phyloP scores from a whole-genome alignment of 2,329 filamentous ascomycete genomes.

The Fusarium pseudoanthophilum region DNA sequence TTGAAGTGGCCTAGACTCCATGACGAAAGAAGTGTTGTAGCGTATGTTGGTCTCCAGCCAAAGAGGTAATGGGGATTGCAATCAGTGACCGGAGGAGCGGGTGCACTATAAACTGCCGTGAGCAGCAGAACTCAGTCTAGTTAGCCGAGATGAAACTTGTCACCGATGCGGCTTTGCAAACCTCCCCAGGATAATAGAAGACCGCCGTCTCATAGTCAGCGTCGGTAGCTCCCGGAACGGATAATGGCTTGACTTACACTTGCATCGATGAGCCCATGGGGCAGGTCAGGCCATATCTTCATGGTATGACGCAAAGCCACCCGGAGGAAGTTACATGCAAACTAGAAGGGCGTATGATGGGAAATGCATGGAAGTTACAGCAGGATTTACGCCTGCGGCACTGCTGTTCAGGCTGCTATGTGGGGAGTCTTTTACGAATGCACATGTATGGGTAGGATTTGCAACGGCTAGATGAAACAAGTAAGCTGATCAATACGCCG shows the following conservation, averaged over 20 bases:
- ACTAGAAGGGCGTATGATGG: background rate
- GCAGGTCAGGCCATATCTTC: background rate
- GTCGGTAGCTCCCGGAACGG: background rate
- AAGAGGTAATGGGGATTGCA: background rate
- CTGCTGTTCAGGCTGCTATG: background rate
- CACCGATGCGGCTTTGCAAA: background rate
- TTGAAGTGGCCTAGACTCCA: background rate
- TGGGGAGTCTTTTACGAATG: background rate
- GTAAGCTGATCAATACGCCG: background rate
- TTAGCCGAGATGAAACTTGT: background rate
- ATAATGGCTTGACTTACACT: background rate
- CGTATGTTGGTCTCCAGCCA: background rate
- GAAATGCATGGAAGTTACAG: background rate
- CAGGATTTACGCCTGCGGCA: background rate
- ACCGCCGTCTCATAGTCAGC: background rate
- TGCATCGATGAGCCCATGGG: background rate
- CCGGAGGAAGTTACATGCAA: background rate
- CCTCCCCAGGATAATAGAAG: background rate
- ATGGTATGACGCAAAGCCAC: background rate
- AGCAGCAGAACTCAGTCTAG: background rate
- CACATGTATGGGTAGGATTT: background rate
- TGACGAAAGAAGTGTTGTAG: background rate
- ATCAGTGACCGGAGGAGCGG: background rate
- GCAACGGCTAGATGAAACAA: background rate
- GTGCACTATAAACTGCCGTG: background rate